Evolutionary conservation across 805 yeast species (phyloP).

Genomic region (Yarrowia keelungensis): DNA sequence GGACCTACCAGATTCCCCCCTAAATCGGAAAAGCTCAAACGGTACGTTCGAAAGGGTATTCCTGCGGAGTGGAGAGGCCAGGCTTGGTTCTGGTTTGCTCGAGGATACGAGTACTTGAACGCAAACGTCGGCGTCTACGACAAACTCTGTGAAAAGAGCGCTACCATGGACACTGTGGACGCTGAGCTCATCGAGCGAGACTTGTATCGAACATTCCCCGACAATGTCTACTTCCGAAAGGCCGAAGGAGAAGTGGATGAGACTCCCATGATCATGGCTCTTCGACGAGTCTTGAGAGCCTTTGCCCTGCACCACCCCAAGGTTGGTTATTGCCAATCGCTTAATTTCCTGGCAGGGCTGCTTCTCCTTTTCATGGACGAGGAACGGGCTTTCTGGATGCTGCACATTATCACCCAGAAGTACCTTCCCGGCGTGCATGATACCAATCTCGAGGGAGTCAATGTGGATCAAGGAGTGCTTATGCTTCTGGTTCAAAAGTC

Average conservation of each 20-base stretch:
- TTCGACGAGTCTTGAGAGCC: slow-evolving; percentile 81
- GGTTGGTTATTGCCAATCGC: slow-evolving; percentile 94
- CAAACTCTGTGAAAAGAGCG: slow-evolving; percentile 65
- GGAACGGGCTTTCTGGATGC: slow-evolving; percentile 94
- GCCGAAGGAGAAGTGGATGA: slow-evolving; percentile 53
- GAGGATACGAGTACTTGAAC: slow-evolving; percentile 75
- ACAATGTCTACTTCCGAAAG: slow-evolving; percentile 78
- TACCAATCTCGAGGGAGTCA: slow-evolving; percentile 88
- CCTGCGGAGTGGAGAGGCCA: slow-evolving; percentile 98
- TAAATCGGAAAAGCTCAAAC: slow-evolving; percentile 70
- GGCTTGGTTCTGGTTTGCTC: slow-evolving; percentile 96
- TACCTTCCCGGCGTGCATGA: slow-evolving; percentile 93
- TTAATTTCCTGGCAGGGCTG: slow-evolving; percentile 90
- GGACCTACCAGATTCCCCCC: slow-evolving; percentile 75
- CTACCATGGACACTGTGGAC: slow-evolving; percentile 66
- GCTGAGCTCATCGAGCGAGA: slow-evolving; percentile 95
- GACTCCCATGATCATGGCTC: slow-evolving; percentile 68
- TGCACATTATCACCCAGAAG: slow-evolving; percentile 84
- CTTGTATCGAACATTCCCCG: slow-evolving; percentile 93
- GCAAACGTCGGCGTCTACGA: slow-evolving; percentile 79
- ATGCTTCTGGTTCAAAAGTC: slow-evolving; percentile 86
- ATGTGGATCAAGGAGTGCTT: slow-evolving; percentile 91
- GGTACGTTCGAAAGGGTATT: slow-evolving; percentile 87
- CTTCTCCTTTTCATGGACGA: slow-evolving; percentile 85
- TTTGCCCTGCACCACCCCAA: slow-evolving; percentile 86